Evolutionary conservation across 2,329 filamentous ascomycete species (phyloP).

Genomic region (Trichoderma harzianum): DNA sequence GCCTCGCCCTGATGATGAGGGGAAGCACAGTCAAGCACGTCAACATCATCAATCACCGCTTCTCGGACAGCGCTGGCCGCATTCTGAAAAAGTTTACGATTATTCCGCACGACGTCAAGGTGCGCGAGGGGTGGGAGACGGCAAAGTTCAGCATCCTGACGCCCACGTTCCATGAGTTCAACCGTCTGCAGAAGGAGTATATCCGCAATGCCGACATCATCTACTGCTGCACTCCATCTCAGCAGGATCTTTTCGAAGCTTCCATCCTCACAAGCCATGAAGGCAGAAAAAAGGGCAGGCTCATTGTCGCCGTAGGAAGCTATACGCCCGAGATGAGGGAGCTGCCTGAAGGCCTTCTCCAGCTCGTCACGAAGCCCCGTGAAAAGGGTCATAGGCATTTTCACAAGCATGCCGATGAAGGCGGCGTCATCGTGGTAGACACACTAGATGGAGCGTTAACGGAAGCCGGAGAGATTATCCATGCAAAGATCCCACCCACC

Average conservation of each 20-base stretch:
- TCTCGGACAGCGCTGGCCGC: constrained; percentile 53
- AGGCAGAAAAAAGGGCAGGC: constrained; percentile 64
- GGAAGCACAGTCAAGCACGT: constrained; percentile 70
- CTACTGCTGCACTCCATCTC: constrained; percentile 82
- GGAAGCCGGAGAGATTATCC: constrained; percentile 83
- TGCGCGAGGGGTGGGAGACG: constrained; percentile 58
- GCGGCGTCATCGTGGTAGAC: constrained; percentile 67
- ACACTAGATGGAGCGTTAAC: constrained; percentile 75
- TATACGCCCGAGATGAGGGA: constrained; percentile 75
- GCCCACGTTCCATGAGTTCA: constrained; percentile 65
- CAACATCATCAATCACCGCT: constrained; percentile 77
- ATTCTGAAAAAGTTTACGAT: constrained; percentile 49
- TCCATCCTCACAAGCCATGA: constrained; percentile 68
- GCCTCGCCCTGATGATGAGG: constrained; percentile 73
- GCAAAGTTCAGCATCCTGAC: constrained; percentile 69
- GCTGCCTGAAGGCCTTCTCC: constrained; percentile 71
- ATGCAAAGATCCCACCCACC: constrained; percentile 67
- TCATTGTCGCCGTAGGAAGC: constrained; percentile 70
- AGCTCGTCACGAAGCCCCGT: constrained; percentile 53
- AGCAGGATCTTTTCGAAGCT: constrained; percentile 70
- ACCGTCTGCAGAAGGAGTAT: constrained; percentile 65
- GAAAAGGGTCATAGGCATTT: constrained; percentile 52
- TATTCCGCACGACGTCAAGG: constrained; percentile 43
- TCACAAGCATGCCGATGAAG: constrained; percentile 63
- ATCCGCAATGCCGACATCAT: constrained; percentile 74